Percentiles rank a stretch among this genome's conserved stretches.
These are phyloP conservation scores for Coprinellus micaceus DNA, from an alignment of 768 basidiomycete species.

Conservation along the genomic window DNA sequence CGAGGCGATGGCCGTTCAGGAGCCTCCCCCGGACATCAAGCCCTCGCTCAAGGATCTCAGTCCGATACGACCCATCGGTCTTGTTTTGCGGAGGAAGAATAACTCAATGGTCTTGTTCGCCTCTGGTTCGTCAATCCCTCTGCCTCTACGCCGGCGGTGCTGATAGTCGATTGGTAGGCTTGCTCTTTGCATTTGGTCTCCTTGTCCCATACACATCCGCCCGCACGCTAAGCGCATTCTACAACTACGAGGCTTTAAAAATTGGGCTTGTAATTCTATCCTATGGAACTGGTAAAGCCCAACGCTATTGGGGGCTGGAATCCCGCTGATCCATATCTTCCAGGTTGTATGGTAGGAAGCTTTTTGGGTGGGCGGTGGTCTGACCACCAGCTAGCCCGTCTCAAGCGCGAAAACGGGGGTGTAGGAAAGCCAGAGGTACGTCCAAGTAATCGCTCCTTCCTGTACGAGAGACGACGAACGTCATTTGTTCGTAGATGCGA, in stretches of 20 bases:
- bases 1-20: too few relatives aligned
- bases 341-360: constrained; percentile 40
- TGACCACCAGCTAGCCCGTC: constrained; percentile 34
- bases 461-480: not conserved
- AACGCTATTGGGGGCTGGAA: not conserved
- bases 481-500: constrained; percentile 55
- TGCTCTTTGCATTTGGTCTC: constrained; percentile 70
- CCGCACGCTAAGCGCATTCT: constrained; percentile 59
- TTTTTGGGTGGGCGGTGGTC: constrained; percentile 45
- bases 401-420: constrained; percentile 38
- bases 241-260: constrained; percentile 63
- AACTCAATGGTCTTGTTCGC: constrained; percentile 64
- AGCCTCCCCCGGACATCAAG: too few relatives aligned
- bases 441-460: constrained; percentile 7
- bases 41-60: constrained; percentile 71
- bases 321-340: not conserved
- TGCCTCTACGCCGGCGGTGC: not conserved
- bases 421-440: constrained; percentile 60
- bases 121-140: constrained; percentile 46
- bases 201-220: constrained; percentile 71
- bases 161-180: constrained; percentile 37
- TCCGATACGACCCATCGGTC: constrained; percentile 59
- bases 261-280: constrained; percentile 76
- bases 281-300: constrained; percentile 60
- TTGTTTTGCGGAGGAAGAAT: constrained; percentile 57